Base-by-base conservation (phyloP, 495 filamentous ascomycete species). In the Penicillium tannophilum region DNA sequence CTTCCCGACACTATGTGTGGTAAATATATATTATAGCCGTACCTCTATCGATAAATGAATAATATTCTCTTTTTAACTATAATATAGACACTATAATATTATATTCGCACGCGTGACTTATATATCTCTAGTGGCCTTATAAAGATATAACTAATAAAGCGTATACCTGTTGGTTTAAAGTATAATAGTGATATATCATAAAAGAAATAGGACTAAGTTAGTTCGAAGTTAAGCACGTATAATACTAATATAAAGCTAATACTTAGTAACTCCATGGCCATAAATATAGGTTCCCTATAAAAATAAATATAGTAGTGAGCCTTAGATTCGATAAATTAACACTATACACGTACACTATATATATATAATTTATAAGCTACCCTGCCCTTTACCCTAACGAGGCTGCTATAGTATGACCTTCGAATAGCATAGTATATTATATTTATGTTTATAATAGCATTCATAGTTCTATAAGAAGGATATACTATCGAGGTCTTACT, bases 181-280 rank as follows among this genome's bases (percentile, higher is more conserved):
- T 48, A 48, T 11, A 24, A 48, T 24, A 16, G 45, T 11, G 24
- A 48, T 48, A 48, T 24, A 48, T 48, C 45, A 48, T 48, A 24
- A 30, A 48, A 46, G 2, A 48, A 48, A 31, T 48, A 2, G 45
- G 45, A 30, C 12, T 30, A 17, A n/a, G 24, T 48, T n/a, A 28
- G 16, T 48, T 48, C 45, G 12, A 48, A 48, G 45, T 48, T 24
- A 30, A 48, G 0, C 45, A 48, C 45, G 45, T 48, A 48, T 48
- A 24, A 48, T 48, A 48, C 45, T 30, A 48, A 48, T 14, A 48
- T 48, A 24, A 26, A 30, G 10, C 45, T 48, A 48, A 48, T 48
- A 20, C 3, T 48, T 24, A 30, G 45, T 24, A 30, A 48, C 45
- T 30, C 45, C 23, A 30, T 14, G 24, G 45, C 45, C 24, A 48